Evolutionary conservation across 108 stramenopile genomes (phyloP).

Genomic region (Nitzschia sp.): DNA sequence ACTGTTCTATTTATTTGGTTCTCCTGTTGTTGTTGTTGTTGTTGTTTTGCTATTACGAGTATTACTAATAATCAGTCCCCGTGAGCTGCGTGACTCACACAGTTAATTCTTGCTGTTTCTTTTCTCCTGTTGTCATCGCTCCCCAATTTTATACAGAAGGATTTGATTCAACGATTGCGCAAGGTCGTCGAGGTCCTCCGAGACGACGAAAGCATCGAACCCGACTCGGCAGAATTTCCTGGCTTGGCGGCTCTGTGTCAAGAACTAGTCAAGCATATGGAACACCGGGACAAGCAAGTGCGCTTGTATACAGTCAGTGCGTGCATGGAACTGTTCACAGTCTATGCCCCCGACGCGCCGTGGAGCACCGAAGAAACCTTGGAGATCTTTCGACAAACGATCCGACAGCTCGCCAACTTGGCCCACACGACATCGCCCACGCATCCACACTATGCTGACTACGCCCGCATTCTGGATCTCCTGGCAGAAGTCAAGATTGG

Average conservation of each 20-base stretch:
- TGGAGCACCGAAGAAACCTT: constrained; percentile 68
- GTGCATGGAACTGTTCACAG: constrained; percentile 74
- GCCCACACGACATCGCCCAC: constrained; percentile 31
- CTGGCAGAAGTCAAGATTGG: constrained; percentile 80
- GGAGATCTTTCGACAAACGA: constrained; percentile 65
- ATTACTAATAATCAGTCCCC: background rate
- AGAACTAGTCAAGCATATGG: constrained; percentile 43
- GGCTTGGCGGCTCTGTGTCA: constrained; percentile 55
- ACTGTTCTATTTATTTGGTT: background rate
- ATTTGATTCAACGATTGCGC: constrained; percentile 40
- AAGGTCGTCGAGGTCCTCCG: constrained; percentile 36
- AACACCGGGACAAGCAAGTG: constrained; percentile 71
- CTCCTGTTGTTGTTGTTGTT: background rate
- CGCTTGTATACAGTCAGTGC: constrained; percentile 63
- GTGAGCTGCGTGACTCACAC: too few species aligned
- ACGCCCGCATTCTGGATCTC: constrained; percentile 67
- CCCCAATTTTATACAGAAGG: constrained; percentile 30
- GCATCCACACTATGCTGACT: constrained; percentile 49
- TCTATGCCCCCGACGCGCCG: constrained; percentile 84
- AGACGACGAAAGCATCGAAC: constrained; percentile 35
- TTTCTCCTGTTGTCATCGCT: too few species aligned
- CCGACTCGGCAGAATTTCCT: constrained; percentile 41
- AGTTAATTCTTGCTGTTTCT: too few species aligned
- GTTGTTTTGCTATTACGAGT: background rate
- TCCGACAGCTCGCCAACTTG: constrained; percentile 77